A percentile compares a stretch with the other conserved stretches of the same genome.
Evolutionary conservation across 352 stramenopile species (phyloP).

Genomic region (Globisporangium recalcitrans): DNA sequence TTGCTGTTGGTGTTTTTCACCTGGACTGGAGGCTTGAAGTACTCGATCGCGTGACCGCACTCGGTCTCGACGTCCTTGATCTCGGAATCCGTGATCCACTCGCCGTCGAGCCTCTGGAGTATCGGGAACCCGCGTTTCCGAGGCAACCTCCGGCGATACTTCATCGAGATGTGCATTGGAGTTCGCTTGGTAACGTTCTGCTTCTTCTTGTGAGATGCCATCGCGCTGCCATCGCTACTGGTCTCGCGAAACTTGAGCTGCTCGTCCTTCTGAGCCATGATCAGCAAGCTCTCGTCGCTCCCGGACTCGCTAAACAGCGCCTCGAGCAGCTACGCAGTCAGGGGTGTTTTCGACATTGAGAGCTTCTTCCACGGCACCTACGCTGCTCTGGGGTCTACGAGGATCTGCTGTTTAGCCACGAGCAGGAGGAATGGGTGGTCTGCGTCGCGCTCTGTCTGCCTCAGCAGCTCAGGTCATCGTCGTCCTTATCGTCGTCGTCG

Average conservation of each 20-base stretch:
- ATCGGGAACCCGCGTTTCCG: conserved; percentile 51
- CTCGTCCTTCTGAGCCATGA: conserved; percentile 34
- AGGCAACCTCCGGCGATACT: conserved; percentile 42
- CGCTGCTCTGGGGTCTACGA: conserved; percentile 17
- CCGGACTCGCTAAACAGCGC: conserved; percentile 31
- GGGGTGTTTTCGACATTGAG: conserved; percentile 45
- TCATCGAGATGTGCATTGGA: conserved; percentile 11
- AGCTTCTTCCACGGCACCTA: conserved; percentile 21
- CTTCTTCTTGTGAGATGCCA: not conserved
- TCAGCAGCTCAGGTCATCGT: conserved; percentile 26
- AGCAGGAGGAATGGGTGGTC: conserved; percentile 47
- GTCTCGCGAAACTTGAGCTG: conserved; percentile 22
- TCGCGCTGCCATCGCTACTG: not conserved
- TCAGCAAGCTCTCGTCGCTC: conserved; percentile 31
- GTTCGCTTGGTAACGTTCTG: too few species aligned
- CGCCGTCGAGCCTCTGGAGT: conserved; percentile 52
- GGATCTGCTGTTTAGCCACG: conserved; percentile 21
- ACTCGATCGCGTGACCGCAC: conserved; percentile 37
- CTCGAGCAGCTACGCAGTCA: conserved; percentile 45
- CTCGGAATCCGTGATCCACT: conserved; percentile 58
- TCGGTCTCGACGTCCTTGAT: conserved; percentile 45
- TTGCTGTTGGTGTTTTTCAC: not conserved
- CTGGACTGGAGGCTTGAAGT: conserved; percentile 21
- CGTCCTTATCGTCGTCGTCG: not conserved
- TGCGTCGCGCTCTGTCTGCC: conserved; percentile 50